Conservation (phyloP, 2,329 filamentous ascomycete genomes). For the Fusarium udum region DNA sequence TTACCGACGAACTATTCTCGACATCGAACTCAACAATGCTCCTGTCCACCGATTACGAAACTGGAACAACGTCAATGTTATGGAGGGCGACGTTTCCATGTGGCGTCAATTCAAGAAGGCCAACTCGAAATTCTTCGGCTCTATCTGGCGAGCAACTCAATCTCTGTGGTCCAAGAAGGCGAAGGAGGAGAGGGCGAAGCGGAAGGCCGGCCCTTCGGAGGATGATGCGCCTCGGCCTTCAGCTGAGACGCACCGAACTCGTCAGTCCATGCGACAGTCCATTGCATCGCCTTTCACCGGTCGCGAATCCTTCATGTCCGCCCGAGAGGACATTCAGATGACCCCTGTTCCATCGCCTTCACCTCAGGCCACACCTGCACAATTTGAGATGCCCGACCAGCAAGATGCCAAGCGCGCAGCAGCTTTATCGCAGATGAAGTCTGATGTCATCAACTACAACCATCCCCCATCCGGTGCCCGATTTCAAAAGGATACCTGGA, state of each 20-base stretch:
- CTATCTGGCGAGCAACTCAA: slow-evolving; percentile 61
- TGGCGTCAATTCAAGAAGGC: slow-evolving; percentile 96
- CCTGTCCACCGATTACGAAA: slow-evolving; percentile 88
- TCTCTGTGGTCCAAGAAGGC: slow-evolving; percentile 62
- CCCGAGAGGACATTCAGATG: slow-evolving; percentile 86
- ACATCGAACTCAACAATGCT: slow-evolving; percentile 95
- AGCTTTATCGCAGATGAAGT: slow-evolving; percentile 58
- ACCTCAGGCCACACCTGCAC: slow-evolving; percentile 52
- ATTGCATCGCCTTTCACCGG: slow-evolving; percentile 62
- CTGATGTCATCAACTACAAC: slow-evolving; percentile 76
- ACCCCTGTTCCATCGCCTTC: slow-evolving; percentile 89
- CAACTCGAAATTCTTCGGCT: slow-evolving; percentile 68
- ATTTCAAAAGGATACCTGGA: slow-evolving; percentile 95
- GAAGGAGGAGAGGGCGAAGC: slow-evolving; percentile 59
- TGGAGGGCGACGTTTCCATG: slow-evolving; percentile 82
- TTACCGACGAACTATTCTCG: slow-evolving; percentile 88
- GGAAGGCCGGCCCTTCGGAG: slow-evolving; percentile 47
- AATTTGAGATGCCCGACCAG: slow-evolving; percentile 53
- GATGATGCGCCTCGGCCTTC: slow-evolving; percentile 72
- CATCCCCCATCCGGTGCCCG: slow-evolving; percentile 74
- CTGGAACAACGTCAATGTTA: slow-evolving; percentile 93
- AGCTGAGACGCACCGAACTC: slow-evolving; percentile 49
- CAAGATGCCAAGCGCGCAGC: slow-evolving; percentile 48
- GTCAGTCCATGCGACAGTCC: slow-evolving; percentile 50
- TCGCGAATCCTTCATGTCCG: slow-evolving; percentile 63